phyloP scores from a whole-genome alignment of 805 yeast genomes.

The Starmerella floricola region DNA sequence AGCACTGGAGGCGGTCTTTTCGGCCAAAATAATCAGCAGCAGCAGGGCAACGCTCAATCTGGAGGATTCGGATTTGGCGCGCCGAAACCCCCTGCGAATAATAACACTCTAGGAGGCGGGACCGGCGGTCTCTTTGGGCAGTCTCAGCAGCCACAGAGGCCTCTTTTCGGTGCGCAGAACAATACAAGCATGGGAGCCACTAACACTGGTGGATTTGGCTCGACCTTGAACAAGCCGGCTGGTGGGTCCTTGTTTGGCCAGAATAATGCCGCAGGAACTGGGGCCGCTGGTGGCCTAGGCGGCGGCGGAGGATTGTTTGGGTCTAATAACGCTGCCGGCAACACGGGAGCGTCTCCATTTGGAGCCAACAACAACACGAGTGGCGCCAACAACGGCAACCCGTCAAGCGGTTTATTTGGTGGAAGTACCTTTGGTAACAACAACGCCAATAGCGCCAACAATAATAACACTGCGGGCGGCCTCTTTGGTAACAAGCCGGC shows the following conservation, averaged over 20 bases:
- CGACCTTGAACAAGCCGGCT: constrained; percentile 15
- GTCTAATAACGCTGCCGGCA: no score
- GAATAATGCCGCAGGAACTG: constrained; percentile 1
- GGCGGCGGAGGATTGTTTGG: constrained; percentile 7
- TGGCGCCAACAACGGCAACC: no score
- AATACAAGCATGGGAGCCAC: constrained; percentile 1
- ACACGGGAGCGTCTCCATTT: no score
- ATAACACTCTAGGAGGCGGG: neutral
- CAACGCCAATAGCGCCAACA: constrained; percentile 2
- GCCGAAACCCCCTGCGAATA: neutral
- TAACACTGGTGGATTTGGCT: constrained; percentile 24
- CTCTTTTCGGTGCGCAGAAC: constrained; percentile 16
- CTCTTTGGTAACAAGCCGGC: constrained; percentile 27
- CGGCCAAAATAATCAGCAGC: constrained; percentile 23
- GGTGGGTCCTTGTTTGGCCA: constrained; percentile 15
- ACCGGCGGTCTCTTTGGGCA: constrained; percentile 3
- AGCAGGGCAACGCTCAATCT: neutral
- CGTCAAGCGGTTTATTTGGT: no score
- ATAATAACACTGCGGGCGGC: constrained; percentile 24
- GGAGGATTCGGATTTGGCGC: constrained; percentile 10
- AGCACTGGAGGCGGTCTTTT: constrained; percentile 23
- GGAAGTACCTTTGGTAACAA: no score
- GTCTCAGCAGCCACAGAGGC: constrained; percentile 1
- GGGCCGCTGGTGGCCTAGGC: neutral
- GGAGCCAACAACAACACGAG: no score